Evolutionary conservation across 257 asterid genomes (phyloP).

Genomic region (Plantago major): DNA sequence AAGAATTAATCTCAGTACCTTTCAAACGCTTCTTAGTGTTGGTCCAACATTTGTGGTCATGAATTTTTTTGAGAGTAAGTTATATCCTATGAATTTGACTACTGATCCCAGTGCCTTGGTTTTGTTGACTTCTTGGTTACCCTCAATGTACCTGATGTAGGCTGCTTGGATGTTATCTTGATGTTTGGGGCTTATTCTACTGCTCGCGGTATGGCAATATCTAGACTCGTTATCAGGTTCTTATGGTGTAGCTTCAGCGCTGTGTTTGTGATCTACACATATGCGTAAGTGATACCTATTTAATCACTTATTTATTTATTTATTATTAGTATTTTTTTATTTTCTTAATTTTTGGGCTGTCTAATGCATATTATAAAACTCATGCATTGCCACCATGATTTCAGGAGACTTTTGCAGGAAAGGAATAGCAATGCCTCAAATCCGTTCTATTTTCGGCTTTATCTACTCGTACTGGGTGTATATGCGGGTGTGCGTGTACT

Average conservation of each 20-base stretch:
- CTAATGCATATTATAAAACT: constrained; percentile 21
- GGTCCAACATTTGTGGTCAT: constrained; percentile 87
- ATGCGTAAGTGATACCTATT: constrained; percentile 56
- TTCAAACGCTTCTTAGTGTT: constrained; percentile 69
- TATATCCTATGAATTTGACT: constrained; percentile 9
- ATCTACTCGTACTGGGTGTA: constrained; percentile 82
- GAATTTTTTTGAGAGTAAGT: constrained; percentile 84
- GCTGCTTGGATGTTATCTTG: constrained; percentile 76
- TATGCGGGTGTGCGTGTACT: constrained; percentile 79
- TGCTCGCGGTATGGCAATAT: constrained; percentile 95
- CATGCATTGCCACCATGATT: constrained; percentile 21
- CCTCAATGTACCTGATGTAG: constrained; percentile 36
- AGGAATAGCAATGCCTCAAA: constrained; percentile 47
- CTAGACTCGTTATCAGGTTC: constrained; percentile 89
- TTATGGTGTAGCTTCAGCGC: constrained; percentile 83
- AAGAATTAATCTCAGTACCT: constrained; percentile 58
- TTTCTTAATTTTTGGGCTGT: constrained; percentile 4
- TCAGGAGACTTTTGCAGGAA: constrained; percentile 78
- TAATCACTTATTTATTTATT: too few relatives aligned
- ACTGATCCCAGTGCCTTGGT: too few relatives aligned
- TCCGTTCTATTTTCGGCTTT: constrained; percentile 82
- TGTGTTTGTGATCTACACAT: constrained; percentile 59
- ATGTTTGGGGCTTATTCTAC: constrained; percentile 95
- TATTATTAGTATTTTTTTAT: neutral
- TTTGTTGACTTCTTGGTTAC: neutral